Base-by-base conservation (phyloP, 1,139 yeast species). In the Saccharomyces hybrid region DNA sequence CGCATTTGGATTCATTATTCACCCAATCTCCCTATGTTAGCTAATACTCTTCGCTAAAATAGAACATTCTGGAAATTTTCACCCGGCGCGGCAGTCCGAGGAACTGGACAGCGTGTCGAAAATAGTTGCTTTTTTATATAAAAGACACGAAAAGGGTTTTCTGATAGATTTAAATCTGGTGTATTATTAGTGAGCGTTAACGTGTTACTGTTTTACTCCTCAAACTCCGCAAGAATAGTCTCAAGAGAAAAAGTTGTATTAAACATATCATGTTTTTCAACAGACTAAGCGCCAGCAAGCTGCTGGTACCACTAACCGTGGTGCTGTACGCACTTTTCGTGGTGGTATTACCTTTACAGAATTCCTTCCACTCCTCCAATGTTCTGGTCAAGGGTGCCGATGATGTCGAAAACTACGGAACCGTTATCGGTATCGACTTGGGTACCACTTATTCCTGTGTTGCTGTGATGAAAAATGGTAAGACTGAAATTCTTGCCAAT, bases 381-480 rank as follows among this genome's bases (percentile, higher is more conserved):
- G 56, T 60, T 29, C 48, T 67, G 27, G 70, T 61, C 9, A 61
- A 60, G 53, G 69, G 64, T 14, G 48, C 50, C 31, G 83, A 75
- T 51, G 79, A 78, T 42, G 72, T 76, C 19, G 86, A 82, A 53
- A 78, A 72, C 65, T 86, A 85, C 62, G 93, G 91, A 64, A 85
- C 91, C 5, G 93, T 86, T 48, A 81, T 81, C 62, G 86, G 86
- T 74, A 81, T 81, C 60, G 86, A 81, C 74, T 81, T 90, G 73
- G 97, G 97, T 67, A 83, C 88, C 52, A 88, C 97, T 50, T 88
- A 88, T 75, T 88, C 96, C 7, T 89, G 96, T 82, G 97, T 89
- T 51, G 96, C 95, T 69, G 96, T 88, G 50, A 88, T 89, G 95
- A 86, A 86, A 73, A 81, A 84, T 59, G 97, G 96, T 62, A 84